Percentiles rank a stretch among this genome's conserved stretches.
Conservation (phyloP, 371 early-diverging fungal species). For the Mucor plumbeus region DNA sequence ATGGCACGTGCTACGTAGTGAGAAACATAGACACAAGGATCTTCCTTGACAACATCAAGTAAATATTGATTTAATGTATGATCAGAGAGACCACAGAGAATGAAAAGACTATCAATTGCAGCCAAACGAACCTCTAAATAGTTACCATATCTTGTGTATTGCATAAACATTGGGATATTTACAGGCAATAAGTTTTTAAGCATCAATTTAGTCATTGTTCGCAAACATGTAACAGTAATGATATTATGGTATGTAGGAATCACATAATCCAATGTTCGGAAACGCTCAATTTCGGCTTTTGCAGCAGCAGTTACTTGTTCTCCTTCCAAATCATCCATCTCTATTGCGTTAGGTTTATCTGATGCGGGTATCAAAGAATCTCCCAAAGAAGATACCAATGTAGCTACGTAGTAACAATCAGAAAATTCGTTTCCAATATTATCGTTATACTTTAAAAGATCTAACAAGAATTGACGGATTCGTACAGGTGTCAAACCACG, state of each 20-base stretch:
- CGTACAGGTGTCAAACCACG: conserved; percentile 70
- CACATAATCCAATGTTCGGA: conserved; percentile 78
- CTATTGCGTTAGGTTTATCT: conserved; percentile 27
- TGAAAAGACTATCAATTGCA: conserved; percentile 70
- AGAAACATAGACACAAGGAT: conserved; percentile 61
- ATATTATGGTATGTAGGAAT: conserved; percentile 88
- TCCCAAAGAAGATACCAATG: conserved; percentile 74
- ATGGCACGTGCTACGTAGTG: conserved; percentile 55
- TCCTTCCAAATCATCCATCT: conserved; percentile 50
- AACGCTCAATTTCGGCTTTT: conserved; percentile 79
- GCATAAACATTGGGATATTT: conserved; percentile 69
- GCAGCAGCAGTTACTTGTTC: conserved; percentile 60
- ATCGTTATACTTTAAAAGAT: conserved; percentile 87
- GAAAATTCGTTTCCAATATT: conserved; percentile 89
- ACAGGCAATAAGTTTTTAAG: conserved; percentile 66
- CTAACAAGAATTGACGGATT: conserved; percentile 72
- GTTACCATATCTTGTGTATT: conserved; percentile 67
- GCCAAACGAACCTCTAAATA: conserved; percentile 66
- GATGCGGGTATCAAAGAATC: conserved; percentile 67
- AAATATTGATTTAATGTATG: conserved; percentile 55
- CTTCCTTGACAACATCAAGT: conserved; percentile 58
- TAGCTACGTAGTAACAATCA: conserved; percentile 81
- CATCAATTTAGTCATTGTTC: conserved; percentile 59
- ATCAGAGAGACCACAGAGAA: conserved; percentile 64
- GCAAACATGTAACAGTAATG: conserved; percentile 78